Evolutionary conservation across 2,329 filamentous ascomycete genomes (phyloP), one percentile per base, ranked within the genome.

Genomic region (Pseudopyricularia javanii): DNA sequence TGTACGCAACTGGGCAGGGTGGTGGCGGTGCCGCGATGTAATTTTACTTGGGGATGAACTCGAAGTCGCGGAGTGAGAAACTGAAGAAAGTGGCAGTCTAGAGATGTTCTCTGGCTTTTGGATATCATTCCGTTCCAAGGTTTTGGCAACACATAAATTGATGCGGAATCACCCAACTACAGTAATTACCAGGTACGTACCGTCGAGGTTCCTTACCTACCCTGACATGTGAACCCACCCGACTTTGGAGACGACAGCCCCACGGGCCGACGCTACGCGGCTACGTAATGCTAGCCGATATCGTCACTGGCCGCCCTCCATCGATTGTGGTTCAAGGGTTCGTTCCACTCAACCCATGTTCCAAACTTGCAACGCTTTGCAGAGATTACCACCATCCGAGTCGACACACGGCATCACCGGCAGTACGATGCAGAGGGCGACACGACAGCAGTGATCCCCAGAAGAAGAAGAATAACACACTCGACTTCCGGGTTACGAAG

Each of bases 1-100:
- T 79, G 0, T 81, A 80, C 58, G 59, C 64, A 11, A 61, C 62
- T 45, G 62, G 60, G 7, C 40, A 45, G 24, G 40, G 40, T 9
- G 14, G 20, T 45, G 11, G n/a, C 17, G 37, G 37, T 22, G 37
- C 40, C 5, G 22, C 40, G 22, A 45, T 12, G 17, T 45, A 45
- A 22, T 45, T 12, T 4, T 2, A 24, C 3, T 14, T 20, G 14
- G 20, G 37, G 40, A 20, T 22, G 40, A 20, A 30, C 28, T 30
- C 28, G 28, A 30, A 9, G 28, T 30, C 28, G 4, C 28, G n/a
- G n/a, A n/a, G 28, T 30, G 28, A 30, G 9, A 9, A 30, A 30
- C 9, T 9, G 28, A 30, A 30, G 28, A 30, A 30, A 30, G 4
- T 30, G 9, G 28, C 28, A n/a, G n/a, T n/a, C n/a, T n/a, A n/a